Evolutionary conservation across 2,329 filamentous ascomycete genomes (phyloP).

Genomic region (Colletotrichum camelliae): DNA sequence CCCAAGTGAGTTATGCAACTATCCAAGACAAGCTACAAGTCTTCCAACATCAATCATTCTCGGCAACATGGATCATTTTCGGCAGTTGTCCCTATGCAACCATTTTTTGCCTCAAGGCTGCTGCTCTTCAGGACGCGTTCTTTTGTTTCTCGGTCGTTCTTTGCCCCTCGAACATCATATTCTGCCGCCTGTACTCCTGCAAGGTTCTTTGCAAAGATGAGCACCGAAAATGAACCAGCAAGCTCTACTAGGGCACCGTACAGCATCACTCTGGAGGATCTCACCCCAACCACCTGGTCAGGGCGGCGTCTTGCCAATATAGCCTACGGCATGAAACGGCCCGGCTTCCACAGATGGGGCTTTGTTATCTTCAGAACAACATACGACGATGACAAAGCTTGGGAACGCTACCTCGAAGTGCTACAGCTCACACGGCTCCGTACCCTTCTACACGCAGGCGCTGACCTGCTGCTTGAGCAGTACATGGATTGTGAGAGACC

Average conservation of each 20-base stretch:
- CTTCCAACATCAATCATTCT: not conserved
- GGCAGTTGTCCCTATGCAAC: not conserved
- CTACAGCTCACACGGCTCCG: not conserved
- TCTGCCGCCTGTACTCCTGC: no score
- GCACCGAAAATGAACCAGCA: not conserved
- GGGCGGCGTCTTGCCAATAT: not conserved
- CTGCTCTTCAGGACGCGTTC: not conserved
- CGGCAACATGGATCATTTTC: not conserved
- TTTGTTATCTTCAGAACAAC: slow-evolving; percentile 22
- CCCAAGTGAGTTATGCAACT: not conserved
- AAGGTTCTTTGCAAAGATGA: not conserved
- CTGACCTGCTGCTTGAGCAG: not conserved
- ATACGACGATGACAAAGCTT: slow-evolving; percentile 16
- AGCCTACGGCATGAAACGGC: not conserved
- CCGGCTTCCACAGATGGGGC: slow-evolving; percentile 16
- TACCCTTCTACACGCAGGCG: no score
- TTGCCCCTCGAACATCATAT: no score
- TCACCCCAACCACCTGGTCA: not conserved
- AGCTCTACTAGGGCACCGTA: not conserved
- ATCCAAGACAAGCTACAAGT: not conserved
- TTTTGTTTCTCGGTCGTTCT: not conserved
- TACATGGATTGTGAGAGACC: not conserved
- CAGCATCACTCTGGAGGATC: not conserved
- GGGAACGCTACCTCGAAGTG: not conserved
- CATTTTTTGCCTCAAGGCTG: not conserved